Conservation (phyloP, 2,329 filamentous ascomycete species). For the Polytolypa hystricis region DNA sequence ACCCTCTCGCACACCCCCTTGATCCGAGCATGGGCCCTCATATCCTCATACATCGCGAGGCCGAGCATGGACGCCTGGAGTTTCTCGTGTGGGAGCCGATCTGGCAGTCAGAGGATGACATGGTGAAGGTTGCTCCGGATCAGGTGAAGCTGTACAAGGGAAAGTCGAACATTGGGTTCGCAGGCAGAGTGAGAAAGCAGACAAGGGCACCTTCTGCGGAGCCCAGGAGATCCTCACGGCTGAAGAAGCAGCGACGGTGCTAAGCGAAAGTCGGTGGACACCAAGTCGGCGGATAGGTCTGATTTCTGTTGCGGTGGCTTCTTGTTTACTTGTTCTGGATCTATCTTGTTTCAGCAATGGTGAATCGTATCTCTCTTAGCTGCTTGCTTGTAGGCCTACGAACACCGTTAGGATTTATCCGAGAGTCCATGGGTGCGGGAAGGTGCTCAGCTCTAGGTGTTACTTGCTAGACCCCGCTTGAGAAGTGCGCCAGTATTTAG, state of each 20-base stretch:
- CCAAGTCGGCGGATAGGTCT: too few relatives aligned
- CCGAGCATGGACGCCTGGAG: not conserved
- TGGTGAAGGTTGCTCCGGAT: constrained; percentile 1
- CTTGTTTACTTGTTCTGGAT: too few relatives aligned
- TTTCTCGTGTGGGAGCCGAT: constrained; percentile 1
- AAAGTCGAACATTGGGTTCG: not conserved
- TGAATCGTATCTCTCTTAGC: too few relatives aligned
- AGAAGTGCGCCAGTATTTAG: too few relatives aligned
- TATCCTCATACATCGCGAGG: constrained; percentile 2
- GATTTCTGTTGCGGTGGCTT: too few relatives aligned
- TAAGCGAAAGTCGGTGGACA: too few relatives aligned
- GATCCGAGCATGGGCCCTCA: not conserved
- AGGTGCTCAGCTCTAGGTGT: too few relatives aligned
- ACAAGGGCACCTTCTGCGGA: constrained; percentile 1
- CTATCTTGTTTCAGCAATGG: too few relatives aligned
- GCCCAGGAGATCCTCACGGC: constrained; percentile 2
- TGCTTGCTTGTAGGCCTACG: too few relatives aligned
- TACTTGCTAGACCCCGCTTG: too few relatives aligned
- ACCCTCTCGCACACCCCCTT: constrained; percentile 1
- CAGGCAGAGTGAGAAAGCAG: constrained; percentile 1
- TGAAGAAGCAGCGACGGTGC: constrained; percentile 3
- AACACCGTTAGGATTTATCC: too few relatives aligned
- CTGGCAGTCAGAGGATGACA: constrained; percentile 1
- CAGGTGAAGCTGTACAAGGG: constrained; percentile 4
- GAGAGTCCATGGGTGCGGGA: too few relatives aligned